Evolutionary conservation across 257 asterid genomes (phyloP).

Genomic region (Ligustrum vulgare): DNA sequence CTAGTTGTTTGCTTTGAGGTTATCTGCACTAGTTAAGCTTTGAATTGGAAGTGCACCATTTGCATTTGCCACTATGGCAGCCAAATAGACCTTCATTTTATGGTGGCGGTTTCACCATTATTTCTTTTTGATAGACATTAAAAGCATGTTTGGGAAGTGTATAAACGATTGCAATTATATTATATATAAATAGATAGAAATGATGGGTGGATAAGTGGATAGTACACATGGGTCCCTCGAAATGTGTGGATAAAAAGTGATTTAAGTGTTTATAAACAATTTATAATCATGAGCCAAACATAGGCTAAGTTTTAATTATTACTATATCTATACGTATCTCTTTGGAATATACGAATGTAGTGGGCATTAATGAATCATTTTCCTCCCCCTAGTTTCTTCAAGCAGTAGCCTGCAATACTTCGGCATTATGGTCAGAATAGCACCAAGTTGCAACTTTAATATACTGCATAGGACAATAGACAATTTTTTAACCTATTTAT

Average conservation of each 20-base stretch:
- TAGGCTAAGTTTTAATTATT: neutral
- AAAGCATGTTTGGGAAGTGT: too few species aligned
- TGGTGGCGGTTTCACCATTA: neutral
- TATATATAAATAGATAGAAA: too few species aligned
- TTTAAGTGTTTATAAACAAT: too few species aligned
- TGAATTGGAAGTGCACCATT: neutral
- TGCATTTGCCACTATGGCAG: too few species aligned
- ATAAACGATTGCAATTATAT: too few species aligned
- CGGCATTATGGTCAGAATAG: neutral
- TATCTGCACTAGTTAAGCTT: neutral
- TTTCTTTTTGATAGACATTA: neutral
- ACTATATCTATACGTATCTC: neutral
- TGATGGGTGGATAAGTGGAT: too few species aligned
- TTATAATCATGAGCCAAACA: too few species aligned
- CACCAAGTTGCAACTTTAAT: neutral
- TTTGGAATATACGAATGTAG: neutral
- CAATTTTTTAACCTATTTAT: neutral
- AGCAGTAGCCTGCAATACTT: neutral
- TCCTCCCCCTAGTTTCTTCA: neutral
- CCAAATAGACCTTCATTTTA: neutral
- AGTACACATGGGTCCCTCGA: too few species aligned
- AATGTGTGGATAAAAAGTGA: too few species aligned
- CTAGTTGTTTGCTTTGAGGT: neutral
- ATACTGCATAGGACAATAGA: neutral
- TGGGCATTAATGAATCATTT: neutral